Evolutionary conservation across 305 asterid genomes (phyloP), one percentile per base, ranked within the genome.

Genomic region (Ilex paraguariensis): DNA sequence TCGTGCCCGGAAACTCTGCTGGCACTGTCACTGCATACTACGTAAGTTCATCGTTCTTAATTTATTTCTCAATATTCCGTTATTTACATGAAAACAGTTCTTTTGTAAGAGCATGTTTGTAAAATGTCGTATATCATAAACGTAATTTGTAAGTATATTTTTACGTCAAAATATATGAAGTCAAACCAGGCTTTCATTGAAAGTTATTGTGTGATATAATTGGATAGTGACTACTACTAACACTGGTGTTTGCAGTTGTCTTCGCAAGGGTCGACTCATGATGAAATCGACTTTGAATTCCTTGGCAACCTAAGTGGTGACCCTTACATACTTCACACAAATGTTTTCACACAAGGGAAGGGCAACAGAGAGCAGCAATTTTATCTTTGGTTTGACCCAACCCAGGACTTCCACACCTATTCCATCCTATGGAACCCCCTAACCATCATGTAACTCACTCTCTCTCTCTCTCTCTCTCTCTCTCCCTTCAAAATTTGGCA

Each of bases 251-350:
- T 17, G 75, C 31, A 87, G 91, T 56, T 87, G 65, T 87, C 96
- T 33, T 87, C 96, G 6, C 17, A 72, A 61, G 93, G 96, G 33
- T 0, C 64, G 13, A 73, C 11, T 57, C 96, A 77, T 50, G 95
- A 85, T 54, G 96, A 88, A 69, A 86, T 88, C 68, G 96, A 88
- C 67, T 82, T 85, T 40, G 95, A 87, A 77, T 85, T 87, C 74
- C 66, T 87, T 79, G 92, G 95, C 13, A 87, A 87, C 53, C 33
- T 81, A 12, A 81, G 84, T 36, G 87, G 90, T 3, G 80, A 84
- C 16, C 95, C 95, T 40, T 82, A 87, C 60, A 74, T 75, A 6
- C 64, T 81, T n/a, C 91, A 84, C 64, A 82, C 95, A 0, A 84
- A 87, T 66, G 81, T 87, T 30, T 87, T 73, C 55, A 66, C 83